Percentiles rank a stretch among this genome's conserved stretches.
Conservation (phyloP, 2,329 filamentous ascomycete species). For the Geosmithia flava region DNA sequence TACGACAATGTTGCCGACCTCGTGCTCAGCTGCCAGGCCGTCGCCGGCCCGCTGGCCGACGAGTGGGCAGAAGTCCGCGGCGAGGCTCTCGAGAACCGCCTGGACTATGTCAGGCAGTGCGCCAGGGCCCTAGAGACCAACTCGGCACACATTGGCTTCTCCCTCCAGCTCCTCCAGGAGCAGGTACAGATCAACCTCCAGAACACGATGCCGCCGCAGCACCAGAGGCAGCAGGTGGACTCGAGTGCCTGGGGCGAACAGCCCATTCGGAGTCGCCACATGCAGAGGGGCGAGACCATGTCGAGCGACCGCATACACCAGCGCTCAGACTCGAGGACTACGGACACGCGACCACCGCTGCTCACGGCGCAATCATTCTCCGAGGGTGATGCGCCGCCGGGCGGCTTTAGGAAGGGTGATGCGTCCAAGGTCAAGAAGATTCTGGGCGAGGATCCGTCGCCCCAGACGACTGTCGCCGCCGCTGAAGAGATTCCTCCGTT, state of each 20-base stretch:
- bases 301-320: constrained; percentile 42
- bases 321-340: constrained; percentile 40
- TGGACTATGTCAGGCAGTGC: constrained; percentile 68
- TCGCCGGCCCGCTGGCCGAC: constrained; percentile 83
- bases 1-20: constrained; percentile 92
- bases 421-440: constrained; percentile 54
- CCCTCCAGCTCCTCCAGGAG: constrained; percentile 76
- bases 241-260: constrained; percentile 30
- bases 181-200: constrained; percentile 51
- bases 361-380: constrained; percentile 50
- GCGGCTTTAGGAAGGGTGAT: constrained; percentile 45
- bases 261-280: constrained; percentile 30
- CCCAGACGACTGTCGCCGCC: constrained; percentile 29
- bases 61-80: constrained; percentile 93
- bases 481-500: constrained; percentile 75
- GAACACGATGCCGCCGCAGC: constrained; percentile 5
- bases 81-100: constrained; percentile 74
- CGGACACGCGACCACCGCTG: constrained; percentile 30
- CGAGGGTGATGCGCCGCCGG: constrained; percentile 39
- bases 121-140: constrained; percentile 74
- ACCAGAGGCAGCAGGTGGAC: constrained; percentile 18
- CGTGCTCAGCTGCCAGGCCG: constrained; percentile 73
- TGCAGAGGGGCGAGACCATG: constrained; percentile 47
- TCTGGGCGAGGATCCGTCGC: constrained; percentile 51
- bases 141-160: constrained; percentile 77